Evolutionary conservation across 148 eudicot genomes (phyloP).

Genomic region (Suaeda aralocaspica): DNA sequence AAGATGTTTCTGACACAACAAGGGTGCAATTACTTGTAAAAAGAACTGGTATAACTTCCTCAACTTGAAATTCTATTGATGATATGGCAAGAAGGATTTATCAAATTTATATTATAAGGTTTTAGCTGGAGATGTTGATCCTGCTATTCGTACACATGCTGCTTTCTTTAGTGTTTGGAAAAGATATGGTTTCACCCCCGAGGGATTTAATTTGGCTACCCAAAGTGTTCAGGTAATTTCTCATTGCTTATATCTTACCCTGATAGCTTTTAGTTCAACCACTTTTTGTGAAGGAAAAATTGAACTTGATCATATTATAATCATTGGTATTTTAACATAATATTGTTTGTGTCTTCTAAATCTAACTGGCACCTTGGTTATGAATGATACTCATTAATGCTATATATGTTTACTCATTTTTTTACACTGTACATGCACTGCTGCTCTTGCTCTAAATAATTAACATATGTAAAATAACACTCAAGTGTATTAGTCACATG

Average conservation of each 20-base stretch:
- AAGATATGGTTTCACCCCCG: constrained; percentile 95
- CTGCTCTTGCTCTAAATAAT: no score
- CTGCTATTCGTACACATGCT: constrained; percentile 93
- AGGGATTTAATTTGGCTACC: constrained; percentile 96
- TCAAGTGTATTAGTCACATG: neutral
- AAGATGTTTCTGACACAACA: constrained; percentile 10
- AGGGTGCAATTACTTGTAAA: constrained; percentile 9
- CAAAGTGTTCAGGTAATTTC: constrained; percentile 74
- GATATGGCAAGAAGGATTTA: constrained; percentile 33
- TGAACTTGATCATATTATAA: no score
- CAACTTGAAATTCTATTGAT: constrained; percentile 25
- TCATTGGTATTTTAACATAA: neutral
- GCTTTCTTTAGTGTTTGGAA: constrained; percentile 98
- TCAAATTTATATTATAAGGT: constrained; percentile 46
- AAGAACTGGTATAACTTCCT: constrained; percentile 9
- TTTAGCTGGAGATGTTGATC: constrained; percentile 94
- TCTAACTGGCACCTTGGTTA: neutral
- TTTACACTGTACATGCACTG: no score
- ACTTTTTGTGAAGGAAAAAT: neutral
- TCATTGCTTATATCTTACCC: neutral
- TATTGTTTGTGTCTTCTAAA: no score
- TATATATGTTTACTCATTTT: neutral
- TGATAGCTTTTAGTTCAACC: neutral
- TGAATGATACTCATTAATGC: neutral
- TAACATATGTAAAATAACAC: no score